Conservation (phyloP, 2,329 filamentous ascomycete species). For the Colletotrichum somersetense region DNA sequence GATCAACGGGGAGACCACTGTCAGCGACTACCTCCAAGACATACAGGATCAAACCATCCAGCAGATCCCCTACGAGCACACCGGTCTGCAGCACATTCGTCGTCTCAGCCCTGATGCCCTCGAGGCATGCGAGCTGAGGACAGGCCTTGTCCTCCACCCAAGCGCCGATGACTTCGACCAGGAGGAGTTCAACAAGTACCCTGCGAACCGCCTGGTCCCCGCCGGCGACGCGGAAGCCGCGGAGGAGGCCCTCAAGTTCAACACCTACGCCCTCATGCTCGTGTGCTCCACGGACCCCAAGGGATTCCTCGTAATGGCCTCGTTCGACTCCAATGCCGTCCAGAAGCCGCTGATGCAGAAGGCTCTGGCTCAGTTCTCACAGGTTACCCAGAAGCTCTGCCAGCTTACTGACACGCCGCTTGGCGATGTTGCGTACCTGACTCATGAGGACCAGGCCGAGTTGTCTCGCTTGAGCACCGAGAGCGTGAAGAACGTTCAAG, state of each 20-base stretch:
- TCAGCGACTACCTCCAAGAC: conserved; percentile 65
- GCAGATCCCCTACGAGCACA: conserved; percentile 75
- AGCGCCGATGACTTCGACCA: conserved; percentile 51
- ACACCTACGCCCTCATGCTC: conserved; percentile 73
- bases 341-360: conserved; percentile 63
- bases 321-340: conserved; percentile 74
- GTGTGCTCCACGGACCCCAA: conserved; percentile 71
- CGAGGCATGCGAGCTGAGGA: conserved; percentile 68
- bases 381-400: conserved; percentile 64
- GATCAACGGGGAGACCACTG: conserved; percentile 56
- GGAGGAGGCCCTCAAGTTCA: conserved; percentile 70
- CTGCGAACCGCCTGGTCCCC: conserved; percentile 66
- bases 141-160: conserved; percentile 67
- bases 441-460: conserved; percentile 51
- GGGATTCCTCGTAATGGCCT: conserved; percentile 71
- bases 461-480: conserved; percentile 49
- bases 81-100: conserved; percentile 71
- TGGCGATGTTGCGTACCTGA: conserved; percentile 52
- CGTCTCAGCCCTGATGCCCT: conserved; percentile 66
- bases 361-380: conserved; percentile 64
- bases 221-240: conserved; percentile 68
- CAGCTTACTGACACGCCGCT: conserved; percentile 51
- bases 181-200: conserved; percentile 49
- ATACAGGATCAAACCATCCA: conserved; percentile 68
- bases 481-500: conserved; percentile 43